Evolutionary conservation across 1,284 basidiomycete genomes (phyloP).

Genomic region (Rhodotorula mucilaginosa): DNA sequence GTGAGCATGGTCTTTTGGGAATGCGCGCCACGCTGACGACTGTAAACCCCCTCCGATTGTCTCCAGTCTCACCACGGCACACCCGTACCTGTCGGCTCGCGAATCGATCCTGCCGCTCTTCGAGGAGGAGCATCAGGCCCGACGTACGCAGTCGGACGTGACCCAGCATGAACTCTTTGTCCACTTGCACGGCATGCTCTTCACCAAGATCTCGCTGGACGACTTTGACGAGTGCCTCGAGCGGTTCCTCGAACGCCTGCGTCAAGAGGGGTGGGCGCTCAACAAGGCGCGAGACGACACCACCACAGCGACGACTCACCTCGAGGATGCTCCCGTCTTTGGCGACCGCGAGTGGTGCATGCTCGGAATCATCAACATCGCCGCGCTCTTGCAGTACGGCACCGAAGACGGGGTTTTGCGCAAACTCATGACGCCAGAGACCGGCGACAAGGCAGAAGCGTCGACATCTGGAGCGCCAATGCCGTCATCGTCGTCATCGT

Average conservation of each 20-base stretch:
- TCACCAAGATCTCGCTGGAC: slow-evolving; percentile 90
- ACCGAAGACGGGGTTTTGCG: slow-evolving; percentile 66
- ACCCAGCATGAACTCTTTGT: slow-evolving; percentile 79
- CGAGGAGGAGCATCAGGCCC: slow-evolving; percentile 66
- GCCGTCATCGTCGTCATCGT: neutral
- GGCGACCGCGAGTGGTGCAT: slow-evolving; percentile 91
- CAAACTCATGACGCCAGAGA: slow-evolving; percentile 45
- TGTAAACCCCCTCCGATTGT: neutral
- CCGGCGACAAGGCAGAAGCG: slow-evolving; percentile 3
- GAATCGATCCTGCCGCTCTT: slow-evolving; percentile 85
- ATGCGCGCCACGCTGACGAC: neutral
- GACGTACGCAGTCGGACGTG: slow-evolving; percentile 61
- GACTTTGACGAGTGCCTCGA: slow-evolving; percentile 77
- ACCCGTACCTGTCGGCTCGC: slow-evolving; percentile 79
- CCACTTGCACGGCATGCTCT: slow-evolving; percentile 89
- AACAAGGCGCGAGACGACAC: slow-evolving; percentile 11
- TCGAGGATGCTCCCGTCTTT: slow-evolving; percentile 57
- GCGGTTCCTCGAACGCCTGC: slow-evolving; percentile 77
- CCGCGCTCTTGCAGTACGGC: slow-evolving; percentile 82
- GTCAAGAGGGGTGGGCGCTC: slow-evolving; percentile 55
- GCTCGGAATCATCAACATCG: slow-evolving; percentile 84
- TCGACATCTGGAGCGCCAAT: neutral
- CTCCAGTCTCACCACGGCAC: slow-evolving; percentile 67
- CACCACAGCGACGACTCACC: neutral
- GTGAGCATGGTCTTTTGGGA: slow-evolving; percentile 45